Evolutionary conservation across 2,329 filamentous ascomycete species (phyloP).

Genomic region (Ilyonectria destructans): DNA sequence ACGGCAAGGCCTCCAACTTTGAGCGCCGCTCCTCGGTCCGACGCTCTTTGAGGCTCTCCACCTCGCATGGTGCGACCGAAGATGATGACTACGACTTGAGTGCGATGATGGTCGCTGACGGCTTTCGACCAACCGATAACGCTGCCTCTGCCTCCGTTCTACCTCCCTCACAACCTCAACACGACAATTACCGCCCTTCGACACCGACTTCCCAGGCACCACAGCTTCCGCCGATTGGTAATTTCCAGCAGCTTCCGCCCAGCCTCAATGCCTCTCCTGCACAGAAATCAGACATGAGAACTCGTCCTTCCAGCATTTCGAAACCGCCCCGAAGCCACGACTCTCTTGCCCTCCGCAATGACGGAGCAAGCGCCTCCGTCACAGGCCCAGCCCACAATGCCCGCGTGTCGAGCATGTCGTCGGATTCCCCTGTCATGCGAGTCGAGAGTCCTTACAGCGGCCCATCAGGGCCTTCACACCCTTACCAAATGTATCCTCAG

Average conservation of each 20-base stretch:
- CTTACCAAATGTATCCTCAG: slow-evolving; percentile 89
- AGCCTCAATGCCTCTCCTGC: slow-evolving; percentile 43
- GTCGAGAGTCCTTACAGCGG: slow-evolving; percentile 79
- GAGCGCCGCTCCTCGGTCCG: slow-evolving; percentile 63
- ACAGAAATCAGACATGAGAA: slow-evolving; percentile 41
- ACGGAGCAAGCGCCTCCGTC: slow-evolving; percentile 58
- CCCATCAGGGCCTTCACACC: slow-evolving; percentile 83
- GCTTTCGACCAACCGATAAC: slow-evolving; percentile 62
- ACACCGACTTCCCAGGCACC: slow-evolving; percentile 27
- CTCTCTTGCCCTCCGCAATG: slow-evolving; percentile 68
- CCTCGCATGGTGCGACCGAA: slow-evolving; percentile 46
- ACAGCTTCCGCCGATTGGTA: slow-evolving; percentile 25
- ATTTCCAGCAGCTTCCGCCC: slow-evolving; percentile 37
- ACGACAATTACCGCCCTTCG: slow-evolving; percentile 27
- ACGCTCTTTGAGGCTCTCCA: slow-evolving; percentile 59
- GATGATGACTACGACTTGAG: slow-evolving; percentile 67
- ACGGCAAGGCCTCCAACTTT: slow-evolving; percentile 57
- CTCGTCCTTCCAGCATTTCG: slow-evolving; percentile 69
- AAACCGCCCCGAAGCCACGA: slow-evolving; percentile 68
- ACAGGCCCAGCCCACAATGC: slow-evolving; percentile 35
- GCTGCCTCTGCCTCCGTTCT: slow-evolving; percentile 19
- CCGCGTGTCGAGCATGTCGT: slow-evolving; percentile 54
- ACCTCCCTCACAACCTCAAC: slow-evolving; percentile 38
- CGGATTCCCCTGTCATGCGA: slow-evolving; percentile 57
- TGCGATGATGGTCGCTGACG: slow-evolving; percentile 68